phyloP scores from a whole-genome alignment of 2,329 filamentous ascomycete species.

The Emmonsiellopsis sp. region DNA sequence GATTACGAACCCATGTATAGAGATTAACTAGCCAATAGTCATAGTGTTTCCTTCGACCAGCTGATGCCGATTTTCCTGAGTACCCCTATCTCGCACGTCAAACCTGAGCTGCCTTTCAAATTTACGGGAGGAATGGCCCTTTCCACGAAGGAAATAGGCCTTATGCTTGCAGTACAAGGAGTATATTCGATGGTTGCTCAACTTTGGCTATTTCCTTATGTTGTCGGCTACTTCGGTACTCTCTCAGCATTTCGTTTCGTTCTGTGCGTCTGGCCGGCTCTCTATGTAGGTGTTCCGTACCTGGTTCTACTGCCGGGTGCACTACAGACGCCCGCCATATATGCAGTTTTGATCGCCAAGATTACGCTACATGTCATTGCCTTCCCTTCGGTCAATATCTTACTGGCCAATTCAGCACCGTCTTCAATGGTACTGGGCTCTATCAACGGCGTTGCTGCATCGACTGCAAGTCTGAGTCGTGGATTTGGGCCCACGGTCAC shows the following conservation, averaged over 20 bases:
- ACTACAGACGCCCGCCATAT: slow-evolving; percentile 66
- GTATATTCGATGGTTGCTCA: slow-evolving; percentile 83
- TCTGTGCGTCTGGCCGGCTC: slow-evolving; percentile 71
- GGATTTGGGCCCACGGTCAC: slow-evolving; percentile 84
- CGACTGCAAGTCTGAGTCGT: slow-evolving; percentile 78
- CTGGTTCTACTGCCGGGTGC: slow-evolving; percentile 69
- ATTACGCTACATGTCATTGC: slow-evolving; percentile 86
- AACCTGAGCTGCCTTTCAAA: slow-evolving; percentile 66
- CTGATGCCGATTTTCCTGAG: slow-evolving; percentile 87
- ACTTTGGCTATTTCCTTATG: slow-evolving; percentile 70
- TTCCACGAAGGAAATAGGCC: slow-evolving; percentile 72
- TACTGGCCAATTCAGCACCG: slow-evolving; percentile 80
- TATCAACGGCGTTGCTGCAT: slow-evolving; percentile 86
- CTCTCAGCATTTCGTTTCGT: slow-evolving; percentile 75
- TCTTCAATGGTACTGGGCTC: slow-evolving; percentile 77
- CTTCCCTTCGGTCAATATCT: slow-evolving; percentile 81
- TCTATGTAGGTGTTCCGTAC: slow-evolving; percentile 85
- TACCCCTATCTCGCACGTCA: slow-evolving; percentile 46
- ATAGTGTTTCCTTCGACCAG: slow-evolving; percentile 95
- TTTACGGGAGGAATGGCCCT: slow-evolving; percentile 83
- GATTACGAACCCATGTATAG: slow-evolving; percentile 50
- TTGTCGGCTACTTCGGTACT: slow-evolving; percentile 66
- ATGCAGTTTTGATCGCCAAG: slow-evolving; percentile 75
- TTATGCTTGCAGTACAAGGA: slow-evolving; percentile 82
- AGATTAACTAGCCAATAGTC: slow-evolving; percentile 45